Evolutionary conservation across 805 yeast genomes (phyloP), one percentile per base, ranked within the genome.

Genomic region (Blastobotrys americana): DNA sequence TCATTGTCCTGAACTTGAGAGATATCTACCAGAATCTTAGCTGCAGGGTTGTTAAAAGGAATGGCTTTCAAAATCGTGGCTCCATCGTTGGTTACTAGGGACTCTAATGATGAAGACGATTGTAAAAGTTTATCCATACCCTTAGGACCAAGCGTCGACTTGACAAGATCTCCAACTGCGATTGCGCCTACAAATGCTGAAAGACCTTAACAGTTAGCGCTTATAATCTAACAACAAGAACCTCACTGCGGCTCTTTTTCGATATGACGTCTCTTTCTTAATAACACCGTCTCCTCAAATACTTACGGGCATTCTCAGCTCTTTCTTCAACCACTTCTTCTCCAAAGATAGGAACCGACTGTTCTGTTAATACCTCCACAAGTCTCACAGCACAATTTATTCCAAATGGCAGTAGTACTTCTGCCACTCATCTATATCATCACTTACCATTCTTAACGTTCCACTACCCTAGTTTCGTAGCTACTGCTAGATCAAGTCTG

Each of bases 141-240:
- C 62, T 93, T 90, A 50, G 99, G 99, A 13, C 99, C 99, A 52
- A 93, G 70, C 2, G 98, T 84, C 23, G 88, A 72, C 66, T 90
- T 90, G 38, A 90, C 98, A 49, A 93, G 74, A 65, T 93, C 98
- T 42, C 98, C 99, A 28, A 93, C 98, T 34, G 98, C 99, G 61
- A 93, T 90, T 53, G 98, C 98, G 40, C 98, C 98, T 8, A 93
- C 95, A 65, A 93, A 93, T 2, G 98, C 87, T 4, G 96, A 85
- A 71, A 90, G 73, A 21, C 60, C 57, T 54, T n/a, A n/a, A n/a
- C n/a, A 27, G n/a, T 5, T 22, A 21, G 23, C 13, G 16, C n/a
- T n/a, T n/a, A n/a, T n/a, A n/a, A n/a, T n/a, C n/a, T n/a, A n/a
- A n/a, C n/a, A n/a, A n/a, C n/a, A n/a, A n/a, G n/a, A n/a, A n/a